A percentile compares a stretch with the other conserved stretches of the same genome.
phyloP scores from a whole-genome alignment of 129 eudicot genomes.

The Artemisia argyi region DNA sequence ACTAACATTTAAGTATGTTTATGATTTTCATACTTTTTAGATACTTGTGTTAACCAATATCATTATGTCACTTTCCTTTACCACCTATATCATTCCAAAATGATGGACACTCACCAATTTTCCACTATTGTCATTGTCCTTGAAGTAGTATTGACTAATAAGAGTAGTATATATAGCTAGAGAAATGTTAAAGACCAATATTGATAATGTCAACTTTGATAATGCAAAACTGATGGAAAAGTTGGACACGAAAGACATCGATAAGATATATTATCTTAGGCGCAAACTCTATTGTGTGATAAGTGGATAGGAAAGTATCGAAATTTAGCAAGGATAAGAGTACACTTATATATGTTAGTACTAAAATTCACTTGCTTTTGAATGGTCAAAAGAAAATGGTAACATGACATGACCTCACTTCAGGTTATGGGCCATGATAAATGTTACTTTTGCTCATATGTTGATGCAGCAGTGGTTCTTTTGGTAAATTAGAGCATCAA shows the following conservation, averaged over 20 bases:
- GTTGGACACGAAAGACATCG: neutral
- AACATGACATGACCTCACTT: conserved; percentile 21
- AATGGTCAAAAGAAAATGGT: conserved; percentile 15
- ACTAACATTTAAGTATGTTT: neutral
- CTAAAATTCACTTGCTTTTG: conserved; percentile 15
- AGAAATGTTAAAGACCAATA: neutral
- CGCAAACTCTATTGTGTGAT: neutral
- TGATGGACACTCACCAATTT: neutral
- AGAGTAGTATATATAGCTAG: too few relatives aligned
- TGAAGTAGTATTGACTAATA: neutral
- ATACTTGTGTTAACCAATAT: neutral
- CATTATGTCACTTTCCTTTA: neutral
- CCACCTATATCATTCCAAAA: neutral
- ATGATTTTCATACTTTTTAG: neutral
- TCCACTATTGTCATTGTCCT: neutral
- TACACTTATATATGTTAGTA: conserved; percentile 9
- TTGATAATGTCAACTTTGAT: neutral
- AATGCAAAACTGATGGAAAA: neutral
- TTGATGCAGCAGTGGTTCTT: neutral
- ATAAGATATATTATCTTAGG: neutral
- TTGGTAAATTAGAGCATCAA: too few relatives aligned
- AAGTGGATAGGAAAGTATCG: conserved; percentile 1
- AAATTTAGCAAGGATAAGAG: conserved; percentile 13
- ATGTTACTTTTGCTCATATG: neutral
- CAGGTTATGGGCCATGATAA: conserved; percentile 18